Evolutionary conservation across 2,329 filamentous ascomycete species (phyloP).

Genomic region (Phaeoacremonium minimum): DNA sequence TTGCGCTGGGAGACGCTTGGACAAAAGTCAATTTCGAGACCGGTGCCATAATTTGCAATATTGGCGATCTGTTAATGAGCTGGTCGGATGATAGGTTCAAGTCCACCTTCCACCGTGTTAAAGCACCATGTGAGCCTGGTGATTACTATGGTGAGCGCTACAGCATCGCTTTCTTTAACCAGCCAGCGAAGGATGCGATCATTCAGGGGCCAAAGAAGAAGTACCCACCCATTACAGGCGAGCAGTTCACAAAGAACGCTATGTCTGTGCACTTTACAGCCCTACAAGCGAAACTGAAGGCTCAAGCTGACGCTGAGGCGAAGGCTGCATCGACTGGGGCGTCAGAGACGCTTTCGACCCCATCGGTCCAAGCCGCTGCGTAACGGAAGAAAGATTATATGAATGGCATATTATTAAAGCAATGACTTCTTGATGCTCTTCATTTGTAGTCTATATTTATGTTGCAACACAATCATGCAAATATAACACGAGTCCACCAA

Average conservation of each 20-base stretch:
- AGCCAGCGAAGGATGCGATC: conserved; percentile 46
- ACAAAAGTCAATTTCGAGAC: conserved; percentile 45
- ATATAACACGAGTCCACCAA: no score
- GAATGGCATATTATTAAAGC: no score
- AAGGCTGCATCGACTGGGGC: not conserved
- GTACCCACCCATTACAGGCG: conserved; percentile 50
- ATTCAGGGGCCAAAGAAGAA: conserved; percentile 53
- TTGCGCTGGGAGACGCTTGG: conserved; percentile 51
- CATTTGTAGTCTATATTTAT: no score
- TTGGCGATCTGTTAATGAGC: conserved; percentile 54
- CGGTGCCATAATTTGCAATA: conserved; percentile 51
- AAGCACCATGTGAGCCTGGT: conserved; percentile 19
- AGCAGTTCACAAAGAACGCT: conserved; percentile 49
- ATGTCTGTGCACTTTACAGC: conserved; percentile 49
- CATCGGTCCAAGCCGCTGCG: conserved; percentile 2
- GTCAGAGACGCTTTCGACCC: not conserved
- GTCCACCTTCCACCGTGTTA: conserved; percentile 52
- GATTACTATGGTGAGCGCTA: conserved; percentile 49
- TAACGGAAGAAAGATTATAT: not conserved
- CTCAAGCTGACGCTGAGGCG: conserved; percentile 1
- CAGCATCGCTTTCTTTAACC: conserved; percentile 57
- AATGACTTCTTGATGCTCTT: no score
- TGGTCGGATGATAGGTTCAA: conserved; percentile 60
- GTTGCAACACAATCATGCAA: no score
- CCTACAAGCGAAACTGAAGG: conserved; percentile 37